Conservation (phyloP, 805 yeast species). For the Suhomyces sp. region DNA sequence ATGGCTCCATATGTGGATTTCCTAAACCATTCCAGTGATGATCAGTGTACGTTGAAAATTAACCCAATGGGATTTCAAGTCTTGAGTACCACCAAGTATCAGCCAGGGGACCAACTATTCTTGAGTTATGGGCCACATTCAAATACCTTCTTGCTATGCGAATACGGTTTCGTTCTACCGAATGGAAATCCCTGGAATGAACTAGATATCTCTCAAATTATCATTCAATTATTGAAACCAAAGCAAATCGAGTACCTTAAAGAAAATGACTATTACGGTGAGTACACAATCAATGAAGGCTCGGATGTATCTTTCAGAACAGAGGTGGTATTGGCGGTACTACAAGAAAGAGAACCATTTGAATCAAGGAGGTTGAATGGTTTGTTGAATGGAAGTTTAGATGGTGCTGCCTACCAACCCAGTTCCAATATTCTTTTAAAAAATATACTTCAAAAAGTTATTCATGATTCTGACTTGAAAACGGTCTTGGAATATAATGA, state of each 20-base stretch:
- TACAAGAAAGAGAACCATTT: slow-evolving; percentile 34
- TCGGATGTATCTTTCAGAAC: slow-evolving; percentile 68
- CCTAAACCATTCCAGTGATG: slow-evolving; percentile 65
- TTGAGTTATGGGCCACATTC: slow-evolving; percentile 88
- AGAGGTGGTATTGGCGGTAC: slow-evolving; percentile 67
- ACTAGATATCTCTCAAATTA: slow-evolving; percentile 55
- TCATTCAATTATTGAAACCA: slow-evolving; percentile 36
- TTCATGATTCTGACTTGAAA: slow-evolving; percentile 21
- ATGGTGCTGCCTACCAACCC: slow-evolving; percentile 35
- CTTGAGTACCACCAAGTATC: slow-evolving; percentile 26
- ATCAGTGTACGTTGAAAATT: slow-evolving; percentile 52
- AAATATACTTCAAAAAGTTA: slow-evolving; percentile 32
- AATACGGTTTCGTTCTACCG: slow-evolving; percentile 75
- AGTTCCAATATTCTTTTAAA: slow-evolving; percentile 29
- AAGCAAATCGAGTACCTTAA: slow-evolving; percentile 47
- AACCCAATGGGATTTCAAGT: slow-evolving; percentile 55
- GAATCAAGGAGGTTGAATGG: slow-evolving; percentile 35
- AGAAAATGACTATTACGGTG: slow-evolving; percentile 61
- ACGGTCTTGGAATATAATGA: slow-evolving; percentile 16
- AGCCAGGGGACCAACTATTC: slow-evolving; percentile 54
- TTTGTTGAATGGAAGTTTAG: slow-evolving; percentile 47
- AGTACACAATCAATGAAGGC: slow-evolving; percentile 59
- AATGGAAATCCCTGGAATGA: slow-evolving; percentile 62
- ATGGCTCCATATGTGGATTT: slow-evolving; percentile 91
- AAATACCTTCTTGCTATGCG: slow-evolving; percentile 77